Percentiles rank a stretch among this genome's conserved stretches.
phyloP scores from a whole-genome alignment of 1,139 yeast species.

The Kodamaea anthophila region DNA sequence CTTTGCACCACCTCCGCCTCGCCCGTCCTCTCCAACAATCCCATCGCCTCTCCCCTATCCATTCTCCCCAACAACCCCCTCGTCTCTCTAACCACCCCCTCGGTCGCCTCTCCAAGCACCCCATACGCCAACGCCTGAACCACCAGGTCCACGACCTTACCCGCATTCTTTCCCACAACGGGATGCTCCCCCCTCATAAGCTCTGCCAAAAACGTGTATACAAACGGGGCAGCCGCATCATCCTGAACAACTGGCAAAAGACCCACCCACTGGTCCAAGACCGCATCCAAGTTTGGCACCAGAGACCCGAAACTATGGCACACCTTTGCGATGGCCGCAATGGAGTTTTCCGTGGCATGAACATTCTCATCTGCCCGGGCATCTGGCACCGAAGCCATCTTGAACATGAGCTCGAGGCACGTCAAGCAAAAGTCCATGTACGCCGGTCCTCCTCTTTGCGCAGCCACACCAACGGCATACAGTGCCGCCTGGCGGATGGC shows the following conservation, averaged over 20 bases:
- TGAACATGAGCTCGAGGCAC: slow-evolving; percentile 67
- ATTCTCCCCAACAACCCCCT: slow-evolving; percentile 38
- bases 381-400: slow-evolving; percentile 74
- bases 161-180: slow-evolving; percentile 49
- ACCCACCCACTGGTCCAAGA: slow-evolving; percentile 71
- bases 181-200: slow-evolving; percentile 68
- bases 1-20: slow-evolving; percentile 59
- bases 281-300: slow-evolving; percentile 57
- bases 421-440: slow-evolving; percentile 62
- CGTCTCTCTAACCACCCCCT: too few species aligned
- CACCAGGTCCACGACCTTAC: slow-evolving; percentile 66
- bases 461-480: slow-evolving; percentile 79
- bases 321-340: slow-evolving; percentile 79
- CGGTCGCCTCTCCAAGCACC: too few species aligned
- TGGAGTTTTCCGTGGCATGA: slow-evolving; percentile 81
- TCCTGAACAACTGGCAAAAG: slow-evolving; percentile 80
- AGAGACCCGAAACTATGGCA: slow-evolving; percentile 50
- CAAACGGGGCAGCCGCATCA: slow-evolving; percentile 85
- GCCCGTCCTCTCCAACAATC: slow-evolving; percentile 53
- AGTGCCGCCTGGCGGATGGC: slow-evolving; percentile 85
- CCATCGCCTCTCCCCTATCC: slow-evolving; percentile 61
- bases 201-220: slow-evolving; percentile 70
- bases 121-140: slow-evolving; percentile 71
- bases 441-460: slow-evolving; percentile 65
- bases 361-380: slow-evolving; percentile 80